A percentile compares a stretch with the other conserved stretches of the same genome.
These are phyloP conservation scores for Xylariaceae sp. DNA, from an alignment of 2,329 filamentous ascomycete species.

Conservation along the genomic window DNA sequence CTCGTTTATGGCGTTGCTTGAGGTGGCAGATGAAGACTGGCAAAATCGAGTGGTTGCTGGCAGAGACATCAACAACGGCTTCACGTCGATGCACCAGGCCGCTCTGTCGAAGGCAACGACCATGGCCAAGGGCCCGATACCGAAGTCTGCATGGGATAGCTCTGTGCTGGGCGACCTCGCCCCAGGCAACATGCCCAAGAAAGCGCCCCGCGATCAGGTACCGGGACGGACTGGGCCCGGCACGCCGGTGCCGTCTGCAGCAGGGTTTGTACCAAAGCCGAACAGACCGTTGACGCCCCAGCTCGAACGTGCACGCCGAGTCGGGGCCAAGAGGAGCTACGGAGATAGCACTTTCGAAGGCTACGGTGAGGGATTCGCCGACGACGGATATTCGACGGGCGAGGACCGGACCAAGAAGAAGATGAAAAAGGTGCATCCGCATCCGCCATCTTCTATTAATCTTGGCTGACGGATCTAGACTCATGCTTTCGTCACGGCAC, in stretches of 20 bases:
- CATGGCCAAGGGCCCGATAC: conserved; percentile 50
- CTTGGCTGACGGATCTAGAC: conserved; percentile 32
- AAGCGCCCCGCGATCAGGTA: conserved; percentile 28
- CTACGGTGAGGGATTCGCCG: conserved; percentile 62
- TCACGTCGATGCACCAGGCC: conserved; percentile 36
- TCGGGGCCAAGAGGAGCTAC: conserved; percentile 67
- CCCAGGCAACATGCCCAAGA: conserved; percentile 31
- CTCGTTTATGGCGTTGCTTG: conserved; percentile 45
- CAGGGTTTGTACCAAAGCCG: conserved; percentile 20
- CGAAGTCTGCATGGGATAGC: conserved; percentile 48
- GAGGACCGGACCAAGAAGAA: conserved; percentile 57
- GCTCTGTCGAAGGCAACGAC: conserved; percentile 44
- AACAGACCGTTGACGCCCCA: conserved; percentile 33
- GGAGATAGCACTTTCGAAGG: conserved; percentile 68
- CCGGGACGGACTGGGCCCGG: conserved; percentile 44
- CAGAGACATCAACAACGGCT: conserved; percentile 46
- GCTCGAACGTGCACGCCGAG: conserved; percentile 52
- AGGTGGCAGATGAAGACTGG: conserved; percentile 50
- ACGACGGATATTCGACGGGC: conserved; percentile 68
- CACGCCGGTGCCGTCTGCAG: conserved; percentile 37
- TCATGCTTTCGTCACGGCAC: too few species aligned
- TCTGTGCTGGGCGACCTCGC: conserved; percentile 51
- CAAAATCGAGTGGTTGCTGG: conserved; percentile 45
- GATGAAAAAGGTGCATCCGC: conserved; percentile 53
- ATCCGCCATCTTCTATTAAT: conserved; percentile 20